phyloP scores from a whole-genome alignment of 2,329 filamentous ascomycete genomes.

The Acrocalymma vagum region DNA sequence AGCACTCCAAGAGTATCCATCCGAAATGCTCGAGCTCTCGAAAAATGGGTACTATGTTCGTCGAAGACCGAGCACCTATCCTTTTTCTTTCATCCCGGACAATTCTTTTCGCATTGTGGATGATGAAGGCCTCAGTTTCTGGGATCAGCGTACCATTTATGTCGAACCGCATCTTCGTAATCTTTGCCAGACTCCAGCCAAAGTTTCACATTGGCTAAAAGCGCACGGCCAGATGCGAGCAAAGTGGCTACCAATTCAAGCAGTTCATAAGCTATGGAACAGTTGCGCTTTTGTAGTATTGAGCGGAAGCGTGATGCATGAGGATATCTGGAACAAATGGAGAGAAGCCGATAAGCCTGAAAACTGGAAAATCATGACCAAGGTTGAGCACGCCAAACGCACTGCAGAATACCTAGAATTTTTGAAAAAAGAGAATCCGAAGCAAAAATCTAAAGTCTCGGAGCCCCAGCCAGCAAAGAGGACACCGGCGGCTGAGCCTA shows the following conservation, averaged over 20 bases:
- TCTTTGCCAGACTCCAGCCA: conserved; percentile 39
- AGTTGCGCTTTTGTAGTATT: conserved; percentile 45
- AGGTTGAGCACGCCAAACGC: conserved; percentile 41
- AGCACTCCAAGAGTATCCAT: conserved; percentile 30
- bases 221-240: conserved; percentile 34
- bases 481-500: conserved; percentile 25
- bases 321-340: conserved; percentile 41
- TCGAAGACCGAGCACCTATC: conserved; percentile 38
- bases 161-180: conserved; percentile 45
- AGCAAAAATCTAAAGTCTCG: conserved; percentile 14
- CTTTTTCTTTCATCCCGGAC: conserved; percentile 33
- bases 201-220: conserved; percentile 40
- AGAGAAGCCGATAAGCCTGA: conserved; percentile 32
- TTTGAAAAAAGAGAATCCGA: conserved; percentile 29
- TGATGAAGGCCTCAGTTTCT: conserved; percentile 41
- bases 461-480: conserved; percentile 23
- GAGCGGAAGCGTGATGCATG: conserved; percentile 41
- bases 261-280: conserved; percentile 39
- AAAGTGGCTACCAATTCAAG: conserved; percentile 47
- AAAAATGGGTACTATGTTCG: conserved; percentile 38
- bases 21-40: conserved; percentile 30
- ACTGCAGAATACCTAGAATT: conserved; percentile 40
- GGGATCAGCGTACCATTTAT: conserved; percentile 48
- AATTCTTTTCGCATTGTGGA: conserved; percentile 34
- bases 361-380: conserved; percentile 47